phyloP scores from a whole-genome alignment of 2,329 filamentous ascomycete species.

The Nectriaceae sp. region DNA sequence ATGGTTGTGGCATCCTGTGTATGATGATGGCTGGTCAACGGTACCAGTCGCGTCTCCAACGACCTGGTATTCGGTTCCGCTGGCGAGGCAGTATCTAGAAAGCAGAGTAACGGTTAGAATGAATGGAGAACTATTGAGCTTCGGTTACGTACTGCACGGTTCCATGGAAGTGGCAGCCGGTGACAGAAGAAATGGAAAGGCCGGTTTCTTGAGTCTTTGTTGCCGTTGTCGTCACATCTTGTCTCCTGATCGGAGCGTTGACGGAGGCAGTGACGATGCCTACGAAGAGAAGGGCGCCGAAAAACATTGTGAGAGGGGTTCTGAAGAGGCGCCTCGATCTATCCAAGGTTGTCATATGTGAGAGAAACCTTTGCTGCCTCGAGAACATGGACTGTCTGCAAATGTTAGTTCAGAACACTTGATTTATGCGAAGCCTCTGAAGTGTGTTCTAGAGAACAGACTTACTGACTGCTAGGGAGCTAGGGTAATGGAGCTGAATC shows the following conservation, averaged over 20 bases:
- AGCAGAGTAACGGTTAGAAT: too few species aligned
- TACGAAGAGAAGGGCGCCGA: slow-evolving; percentile 14
- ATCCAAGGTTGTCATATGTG: too few species aligned
- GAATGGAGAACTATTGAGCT: background rate
- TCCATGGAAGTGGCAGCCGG: slow-evolving; percentile 23
- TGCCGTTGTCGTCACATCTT: slow-evolving; percentile 13
- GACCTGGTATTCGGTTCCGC: slow-evolving; percentile 22
- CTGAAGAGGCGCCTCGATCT: too few species aligned
- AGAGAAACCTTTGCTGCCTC: too few species aligned
- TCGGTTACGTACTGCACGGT: slow-evolving; percentile 14
- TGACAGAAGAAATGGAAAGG: slow-evolving; percentile 20
- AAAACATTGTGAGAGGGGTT: slow-evolving; percentile 10
- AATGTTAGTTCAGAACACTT: too few species aligned
- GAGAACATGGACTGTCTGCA: too few species aligned
- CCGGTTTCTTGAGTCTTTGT: slow-evolving; percentile 4
- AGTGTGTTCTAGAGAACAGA: too few species aligned
- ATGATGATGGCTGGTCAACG: slow-evolving; percentile 18
- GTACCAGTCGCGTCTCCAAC: slow-evolving; percentile 21
- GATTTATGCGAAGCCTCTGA: too few species aligned
- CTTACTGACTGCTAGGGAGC: too few species aligned
- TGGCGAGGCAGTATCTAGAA: slow-evolving; percentile 23
- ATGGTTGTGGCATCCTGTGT: slow-evolving; percentile 26
- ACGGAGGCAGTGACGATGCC: slow-evolving; percentile 22
- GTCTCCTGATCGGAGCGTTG: slow-evolving; percentile 17
- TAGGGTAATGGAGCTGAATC: too few species aligned